phyloP scores from a whole-genome alignment of 441 rosid genomes.

The Monsonia emarginata region DNA sequence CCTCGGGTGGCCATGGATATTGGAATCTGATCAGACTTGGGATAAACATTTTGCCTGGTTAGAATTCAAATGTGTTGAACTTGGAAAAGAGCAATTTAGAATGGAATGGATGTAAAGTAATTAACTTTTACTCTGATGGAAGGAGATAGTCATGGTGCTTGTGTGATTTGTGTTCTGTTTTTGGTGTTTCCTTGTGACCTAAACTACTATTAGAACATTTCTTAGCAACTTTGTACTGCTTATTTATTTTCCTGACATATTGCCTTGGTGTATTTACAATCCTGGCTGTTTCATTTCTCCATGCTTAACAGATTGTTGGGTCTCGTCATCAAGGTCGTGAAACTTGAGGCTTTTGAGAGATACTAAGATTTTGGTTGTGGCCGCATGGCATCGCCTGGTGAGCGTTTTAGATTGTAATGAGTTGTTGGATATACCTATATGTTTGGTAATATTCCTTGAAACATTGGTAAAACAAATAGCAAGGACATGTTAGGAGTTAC shows the following conservation, averaged over 20 bases:
- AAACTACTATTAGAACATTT: neutral
- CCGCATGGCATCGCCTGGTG: constrained; percentile 62
- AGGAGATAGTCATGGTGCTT: constrained; percentile 1
- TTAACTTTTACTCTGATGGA: neutral
- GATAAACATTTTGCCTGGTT: neutral
- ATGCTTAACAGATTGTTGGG: constrained; percentile 18
- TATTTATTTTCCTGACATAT: neutral
- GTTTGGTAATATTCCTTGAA: neutral
- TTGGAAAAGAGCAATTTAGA: neutral
- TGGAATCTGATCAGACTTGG: neutral
- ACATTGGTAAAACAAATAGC: neutral
- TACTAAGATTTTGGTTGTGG: constrained; percentile 19
- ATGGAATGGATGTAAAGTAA: neutral
- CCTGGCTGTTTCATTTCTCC: constrained; percentile 1
- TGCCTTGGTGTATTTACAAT: neutral
- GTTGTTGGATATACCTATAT: neutral
- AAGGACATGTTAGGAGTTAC: neutral
- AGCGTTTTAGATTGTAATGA: constrained; percentile 6
- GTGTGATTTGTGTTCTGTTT: neutral
- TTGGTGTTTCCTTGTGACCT: neutral
- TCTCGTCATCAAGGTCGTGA: constrained; percentile 13
- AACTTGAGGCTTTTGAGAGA: constrained; percentile 19
- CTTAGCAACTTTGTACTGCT: neutral
- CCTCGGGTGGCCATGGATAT: neutral
- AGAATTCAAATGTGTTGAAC: neutral